These are phyloP conservation scores for Inga oerstediana DNA, from an alignment of 306 rosid genomes.

Conservation along the genomic window DNA sequence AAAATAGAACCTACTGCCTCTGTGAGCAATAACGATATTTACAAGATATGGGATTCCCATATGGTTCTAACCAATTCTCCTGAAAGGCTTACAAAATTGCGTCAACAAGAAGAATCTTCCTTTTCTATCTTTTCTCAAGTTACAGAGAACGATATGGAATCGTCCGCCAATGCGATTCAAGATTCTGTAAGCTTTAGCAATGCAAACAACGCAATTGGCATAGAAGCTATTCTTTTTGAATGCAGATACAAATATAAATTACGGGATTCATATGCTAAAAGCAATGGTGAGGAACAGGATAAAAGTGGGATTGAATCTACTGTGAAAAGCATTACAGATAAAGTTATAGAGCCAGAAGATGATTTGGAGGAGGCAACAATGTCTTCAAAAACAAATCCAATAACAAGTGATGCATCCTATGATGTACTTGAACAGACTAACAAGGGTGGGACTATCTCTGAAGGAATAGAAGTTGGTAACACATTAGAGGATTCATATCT, in stretches of 20 bases:
- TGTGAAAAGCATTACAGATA: conserved; percentile 12
- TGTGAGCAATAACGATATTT: conserved; percentile 3
- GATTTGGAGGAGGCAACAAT: conserved; percentile 20
- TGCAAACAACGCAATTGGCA: conserved; percentile 4
- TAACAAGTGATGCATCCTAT: conserved; percentile 24
- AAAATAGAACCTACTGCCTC: conserved; percentile 34
- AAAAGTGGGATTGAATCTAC: conserved; percentile 18
- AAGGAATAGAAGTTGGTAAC: conserved; percentile 32
- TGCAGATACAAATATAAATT: conserved; percentile 17
- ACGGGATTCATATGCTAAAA: conserved; percentile 8
- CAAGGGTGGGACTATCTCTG: not conserved
- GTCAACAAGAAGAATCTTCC: conserved; percentile 37
- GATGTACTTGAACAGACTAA: not conserved
- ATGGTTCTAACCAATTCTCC: conserved; percentile 28
- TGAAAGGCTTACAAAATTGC: conserved; percentile 24
- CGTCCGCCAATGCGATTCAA: conserved; percentile 12
- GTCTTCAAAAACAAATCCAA: conserved; percentile 13
- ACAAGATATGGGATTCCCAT: not conserved
- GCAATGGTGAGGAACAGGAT: not conserved
- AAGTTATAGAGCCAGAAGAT: conserved; percentile 28
- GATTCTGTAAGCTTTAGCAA: conserved; percentile 17
- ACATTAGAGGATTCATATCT: conserved; percentile 19
- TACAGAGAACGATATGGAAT: not conserved
- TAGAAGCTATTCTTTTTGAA: conserved; percentile 9
- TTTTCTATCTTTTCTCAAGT: conserved; percentile 24